Conservation (phyloP, 169 alveolate genomes). For the Plasmodium reichenowi region DNA sequence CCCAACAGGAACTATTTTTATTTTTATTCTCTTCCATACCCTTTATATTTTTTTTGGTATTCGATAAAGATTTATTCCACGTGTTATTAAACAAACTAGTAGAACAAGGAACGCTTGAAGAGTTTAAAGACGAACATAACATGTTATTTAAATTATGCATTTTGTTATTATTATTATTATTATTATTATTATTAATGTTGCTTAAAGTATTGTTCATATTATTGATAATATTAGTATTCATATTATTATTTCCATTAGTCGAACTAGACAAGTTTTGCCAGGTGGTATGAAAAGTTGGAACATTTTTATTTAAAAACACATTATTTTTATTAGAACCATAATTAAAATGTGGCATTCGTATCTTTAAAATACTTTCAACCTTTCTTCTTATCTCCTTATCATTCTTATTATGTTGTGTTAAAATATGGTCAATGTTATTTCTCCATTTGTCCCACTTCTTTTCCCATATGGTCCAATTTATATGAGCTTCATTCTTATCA, state of each 20-base stretch:
- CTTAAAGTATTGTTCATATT: not conserved
- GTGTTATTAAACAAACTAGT: conserved; percentile 24
- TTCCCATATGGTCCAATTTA: conserved; percentile 84
- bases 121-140: conserved; percentile 27
- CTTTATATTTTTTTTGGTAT: conserved; percentile 31
- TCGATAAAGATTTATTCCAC: conserved; percentile 26
- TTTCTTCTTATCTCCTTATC: conserved; percentile 75
- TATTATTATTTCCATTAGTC: not conserved
- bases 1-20: conserved; percentile 29
- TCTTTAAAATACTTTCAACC: conserved; percentile 68
- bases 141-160: conserved; percentile 32
- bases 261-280: conserved; percentile 26
- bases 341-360: conserved; percentile 69
- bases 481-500: conserved; percentile 81
- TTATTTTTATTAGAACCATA: conserved; percentile 31
- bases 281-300: conserved; percentile 32
- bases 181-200: not conserved
- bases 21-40: conserved; percentile 26
- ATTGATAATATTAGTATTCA: not conserved
- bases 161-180: not conserved
- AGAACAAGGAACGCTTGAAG: conserved; percentile 25
- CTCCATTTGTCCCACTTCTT: conserved; percentile 84
- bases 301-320: conserved; percentile 39
- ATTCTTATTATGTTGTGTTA: conserved; percentile 71
- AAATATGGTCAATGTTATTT: conserved; percentile 61